Base-by-base conservation (phyloP, 2,329 filamentous ascomycete genomes). In the Colletotrichum sp. region DNA sequence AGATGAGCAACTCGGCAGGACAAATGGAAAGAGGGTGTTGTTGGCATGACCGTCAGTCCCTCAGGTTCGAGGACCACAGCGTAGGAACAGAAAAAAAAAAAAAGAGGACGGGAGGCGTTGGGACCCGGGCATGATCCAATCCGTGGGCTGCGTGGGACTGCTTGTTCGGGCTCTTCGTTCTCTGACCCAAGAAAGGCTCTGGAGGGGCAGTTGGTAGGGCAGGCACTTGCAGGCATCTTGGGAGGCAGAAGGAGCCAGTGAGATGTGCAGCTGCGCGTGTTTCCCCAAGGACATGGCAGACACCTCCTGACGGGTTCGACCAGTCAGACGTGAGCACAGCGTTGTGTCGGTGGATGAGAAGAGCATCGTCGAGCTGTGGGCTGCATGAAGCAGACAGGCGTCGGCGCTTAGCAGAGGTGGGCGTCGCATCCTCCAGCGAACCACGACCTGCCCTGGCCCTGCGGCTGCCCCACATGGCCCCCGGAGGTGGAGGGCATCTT, bases 391-490 rank as follows among this genome's bases (percentile, higher is more conserved):
- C 80, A 82, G 86, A 87, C 88, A 89, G 87, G 86, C 86, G 83
- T 88, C 87, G 88, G 90, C 90, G 90, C 90, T 91, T 91, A 91
- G 85, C 81, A 82, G 81, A 82, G 79, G 83, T 82, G 82, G 85
- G 78, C 81, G 83, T 86, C 85, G 83, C 85, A 85, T 86, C 83
- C 82, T 81, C 83, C 81, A 82, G 81, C 86, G 82, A 86, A 81
- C 85, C 82, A 85, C 80, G 84, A 78, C 74, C 77, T 78, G 79
- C 81, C 82, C 80, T 80, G 79, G 81, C 82, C 84, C 79, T 84
- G 81, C 36, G 28, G 30, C 9, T 8, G 34, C 21, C 65, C 74
- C 74, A 69, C 67, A 69, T 36, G 28, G 28, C 28, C 21, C 57
- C 59, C 28, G n/a, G 55, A 59, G 55, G 16, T 59, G 32, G 62